These are phyloP conservation scores for Amylocarpus encephaloides DNA, from an alignment of 2,329 filamentous ascomycete genomes.

Conservation along the genomic window DNA sequence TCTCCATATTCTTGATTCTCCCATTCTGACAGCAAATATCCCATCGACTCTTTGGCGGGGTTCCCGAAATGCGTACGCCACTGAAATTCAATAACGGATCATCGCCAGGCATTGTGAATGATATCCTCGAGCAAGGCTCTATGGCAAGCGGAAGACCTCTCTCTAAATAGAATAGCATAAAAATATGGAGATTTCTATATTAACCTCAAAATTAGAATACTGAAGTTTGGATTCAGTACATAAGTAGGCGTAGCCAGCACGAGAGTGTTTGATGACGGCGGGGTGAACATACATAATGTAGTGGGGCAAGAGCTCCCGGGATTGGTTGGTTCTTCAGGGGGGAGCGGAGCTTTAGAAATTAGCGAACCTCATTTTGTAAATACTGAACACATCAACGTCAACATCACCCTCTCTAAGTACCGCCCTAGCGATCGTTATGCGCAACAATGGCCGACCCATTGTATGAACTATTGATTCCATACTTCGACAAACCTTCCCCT, in stretches of 20 bases:
- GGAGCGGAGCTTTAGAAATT: background rate
- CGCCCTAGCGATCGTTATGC: background rate
- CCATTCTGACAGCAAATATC: constrained; percentile 29
- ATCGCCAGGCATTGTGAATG: no score
- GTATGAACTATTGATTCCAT: constrained; percentile 64
- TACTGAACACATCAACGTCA: constrained; percentile 8
- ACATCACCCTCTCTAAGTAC: background rate
- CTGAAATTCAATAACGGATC: constrained; percentile 9
- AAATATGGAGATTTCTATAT: no score
- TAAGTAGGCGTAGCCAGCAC: background rate
- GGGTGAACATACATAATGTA: background rate
- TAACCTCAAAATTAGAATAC: no score
- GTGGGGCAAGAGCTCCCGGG: background rate
- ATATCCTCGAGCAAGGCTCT: no score
- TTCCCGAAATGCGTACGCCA: constrained; percentile 30
- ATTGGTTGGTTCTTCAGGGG: background rate
- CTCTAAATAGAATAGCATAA: no score
- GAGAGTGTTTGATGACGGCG: background rate
- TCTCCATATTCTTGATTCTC: constrained; percentile 27
- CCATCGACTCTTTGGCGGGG: constrained; percentile 28
- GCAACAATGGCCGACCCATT: constrained; percentile 61
- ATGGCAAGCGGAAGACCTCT: no score
- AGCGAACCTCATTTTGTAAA: background rate
- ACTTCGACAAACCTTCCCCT: constrained; percentile 44
- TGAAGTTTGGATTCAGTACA: background rate